Base-by-base conservation (phyloP, 2,329 filamentous ascomycete genomes). In the Aureobasidium zeae region DNA sequence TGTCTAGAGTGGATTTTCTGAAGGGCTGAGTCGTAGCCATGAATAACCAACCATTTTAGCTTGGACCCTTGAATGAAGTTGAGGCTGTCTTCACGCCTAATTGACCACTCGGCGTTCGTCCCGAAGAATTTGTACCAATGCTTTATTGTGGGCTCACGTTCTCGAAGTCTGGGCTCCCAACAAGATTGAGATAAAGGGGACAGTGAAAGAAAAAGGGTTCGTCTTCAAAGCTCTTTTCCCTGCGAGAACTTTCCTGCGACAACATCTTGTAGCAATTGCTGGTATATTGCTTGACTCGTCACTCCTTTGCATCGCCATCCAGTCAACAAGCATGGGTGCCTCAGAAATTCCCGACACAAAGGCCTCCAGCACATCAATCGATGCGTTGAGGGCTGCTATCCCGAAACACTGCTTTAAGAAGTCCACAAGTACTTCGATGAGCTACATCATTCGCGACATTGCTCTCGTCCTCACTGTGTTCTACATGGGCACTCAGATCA, bases 401-500 rank as follows among this genome's bases (percentile, higher is more conserved):
- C 91, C 91, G 52, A 86, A 89, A 68, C 91, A 95, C 74, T 98
- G 91, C 76, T 96, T 83, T 66, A 74, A 94, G 71, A 83, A 91
- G 50, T 94, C 86, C 31, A 83, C 77, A 47, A 61, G 77, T 51
- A 78, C 69, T 52, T 83, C 87, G 52, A 72, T 95, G 61, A 68
- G 62, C 58, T 96, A 96, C 66, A 87, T 96, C 56, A 74, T 79
- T 58, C 81, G 89, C 49, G 91, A 98, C 65, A 62, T 93, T 30
- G 64, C 70, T 52, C 77, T 73, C 55, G 69, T 96, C 29, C 80
- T 73, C 32, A 68, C 73, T 58, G 86, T 83, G 52, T 96, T 96
- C 68, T 82, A 81, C 66, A 62, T 91, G 64, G 94, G 84, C 76
- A 74, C 95, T 76, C 88, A 77, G 67, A 94, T 80, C 63, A 84